Conservation (phyloP, 805 yeast genomes). For the Cyberlindnera mrakii region DNA sequence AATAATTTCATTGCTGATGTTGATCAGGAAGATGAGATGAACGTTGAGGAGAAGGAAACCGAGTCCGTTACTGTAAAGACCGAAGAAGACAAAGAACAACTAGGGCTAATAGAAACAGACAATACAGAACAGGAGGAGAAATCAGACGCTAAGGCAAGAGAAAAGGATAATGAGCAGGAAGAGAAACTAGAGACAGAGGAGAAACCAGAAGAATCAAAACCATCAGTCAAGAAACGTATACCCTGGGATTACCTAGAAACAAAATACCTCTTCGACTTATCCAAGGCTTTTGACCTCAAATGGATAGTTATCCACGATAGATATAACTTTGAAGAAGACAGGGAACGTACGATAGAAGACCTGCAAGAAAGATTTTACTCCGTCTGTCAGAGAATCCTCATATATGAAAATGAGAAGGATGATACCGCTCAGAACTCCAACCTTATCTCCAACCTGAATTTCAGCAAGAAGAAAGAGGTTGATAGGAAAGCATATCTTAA, state of each 20-base stretch:
- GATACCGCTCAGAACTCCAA: constrained; percentile 41
- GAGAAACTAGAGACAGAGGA: constrained; percentile 9
- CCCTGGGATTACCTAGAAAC: constrained; percentile 80
- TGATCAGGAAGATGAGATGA: constrained; percentile 2
- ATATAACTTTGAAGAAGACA: constrained; percentile 27
- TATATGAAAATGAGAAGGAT: constrained; percentile 33
- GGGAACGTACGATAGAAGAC: constrained; percentile 60
- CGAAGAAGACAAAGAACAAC: background rate
- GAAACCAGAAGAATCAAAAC: constrained; percentile 22
- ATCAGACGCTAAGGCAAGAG: constrained; percentile 5
- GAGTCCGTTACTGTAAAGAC: background rate
- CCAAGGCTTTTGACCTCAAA: constrained; percentile 44
- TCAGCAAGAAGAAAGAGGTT: constrained; percentile 62
- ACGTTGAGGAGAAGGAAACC: constrained; percentile 2
- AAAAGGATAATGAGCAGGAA: constrained; percentile 10
- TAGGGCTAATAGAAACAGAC: background rate
- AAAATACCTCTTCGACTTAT: constrained; percentile 65
- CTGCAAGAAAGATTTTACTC: constrained; percentile 75
- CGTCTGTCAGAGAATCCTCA: constrained; percentile 52
- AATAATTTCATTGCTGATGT: constrained; percentile 38
- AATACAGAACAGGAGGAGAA: background rate
- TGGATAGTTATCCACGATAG: constrained; percentile 67
- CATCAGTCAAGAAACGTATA: constrained; percentile 20
- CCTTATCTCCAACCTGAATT: constrained; percentile 60
- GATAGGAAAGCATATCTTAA: constrained; percentile 79